Base-by-base conservation (phyloP, 2,329 filamentous ascomycete genomes). In the Trichophyton equinum region DNA sequence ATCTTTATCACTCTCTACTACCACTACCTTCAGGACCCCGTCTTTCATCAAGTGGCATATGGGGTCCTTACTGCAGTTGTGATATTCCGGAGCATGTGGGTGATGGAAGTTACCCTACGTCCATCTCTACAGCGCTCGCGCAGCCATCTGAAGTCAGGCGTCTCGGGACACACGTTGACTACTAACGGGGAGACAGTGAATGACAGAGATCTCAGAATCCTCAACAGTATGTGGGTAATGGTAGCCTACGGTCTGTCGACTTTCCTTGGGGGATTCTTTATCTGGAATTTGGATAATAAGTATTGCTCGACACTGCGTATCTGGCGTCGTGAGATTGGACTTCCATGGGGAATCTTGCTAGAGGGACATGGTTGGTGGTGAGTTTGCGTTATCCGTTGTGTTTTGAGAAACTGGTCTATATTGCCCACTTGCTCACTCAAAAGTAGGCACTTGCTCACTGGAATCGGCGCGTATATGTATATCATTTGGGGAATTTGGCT, bases 401-500 rank as follows among this genome's bases (percentile, higher is more conserved):
- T 20, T 30, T 46, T 27, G 40, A 7, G 20, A 7, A 15, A 47
- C 58, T 46, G 58, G 22, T 61, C 49, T 6, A 13, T 30, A 40
- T 59, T 36, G 11, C 9, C 18, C 9, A 30, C n/a, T 33, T 40
- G 11, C 58, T 61, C 51, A 61, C 36, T 20, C 40, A 9, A 15
- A 57, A 40, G 33, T 59, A 81, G 86, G 87, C 89, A 92, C 74
- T 69, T 92, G 42, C 85, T 92, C 80, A 94, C 89, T 0, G 89
- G 89, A 11, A 77, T 86, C 40, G 89, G 89, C 71, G 89, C 89
- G 15, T 95, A 95, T 72, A 87, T 86, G 69, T 90, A 92, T 70
- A 89, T 95, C 66, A 78, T 84, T 13, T 95, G 89, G 89, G 86
- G 88, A 13, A 84, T 91, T 27, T 92, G 88, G 86, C 79, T 94